Evolutionary conservation across 352 stramenopile genomes (phyloP), one percentile per base, ranked within the genome.

Genomic region (Globisporangium uncinulatum): DNA sequence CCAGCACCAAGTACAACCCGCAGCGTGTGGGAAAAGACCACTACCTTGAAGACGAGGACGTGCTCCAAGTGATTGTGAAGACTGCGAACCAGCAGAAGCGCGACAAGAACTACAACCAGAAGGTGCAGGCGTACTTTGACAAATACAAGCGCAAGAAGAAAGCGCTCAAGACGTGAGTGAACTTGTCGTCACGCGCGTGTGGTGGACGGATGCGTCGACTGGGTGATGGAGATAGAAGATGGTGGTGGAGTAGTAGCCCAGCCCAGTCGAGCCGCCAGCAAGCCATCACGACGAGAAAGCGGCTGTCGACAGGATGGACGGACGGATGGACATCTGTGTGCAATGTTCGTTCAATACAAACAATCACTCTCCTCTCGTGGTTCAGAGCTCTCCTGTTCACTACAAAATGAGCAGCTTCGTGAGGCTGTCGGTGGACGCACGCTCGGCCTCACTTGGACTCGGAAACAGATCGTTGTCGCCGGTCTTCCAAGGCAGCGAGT

Each of bases 21-120:
- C 97, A 99, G 78, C 89, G 95, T 55, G 83, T 94, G 39, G 97
- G 97, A 53, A 88, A 99, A 48, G 86, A 90, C 51, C 97, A 99
- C 67, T 74, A 87, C 15, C 72, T 99, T 11, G 67, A 95, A 36
- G 97, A 99, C 75, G 96, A 99, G 79, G 97, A 99, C 73, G 97
- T 99, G 21, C 68, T 99, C 48, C 94, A 98, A 65, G 96, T 99
- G 59, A 96, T 99, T 19, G 96, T 97, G 37, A 98, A 99, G 73
- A 99, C 97, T 2, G 96, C 98, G 31, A 98, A 96, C 62, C 96
- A 99, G 72, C 92, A 99, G 71, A 98, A 98, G 74, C 87, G 92
- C 59, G 94, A 98, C 79, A 98, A 98, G 70, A 97, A 97, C 70
- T 99, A 99, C 78, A 90, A 95, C 60, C 74, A 90, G 47, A 89